These are phyloP conservation scores for Pistacia integerrima DNA, from an alignment of 345 rosid genomes.

Conservation along the genomic window DNA sequence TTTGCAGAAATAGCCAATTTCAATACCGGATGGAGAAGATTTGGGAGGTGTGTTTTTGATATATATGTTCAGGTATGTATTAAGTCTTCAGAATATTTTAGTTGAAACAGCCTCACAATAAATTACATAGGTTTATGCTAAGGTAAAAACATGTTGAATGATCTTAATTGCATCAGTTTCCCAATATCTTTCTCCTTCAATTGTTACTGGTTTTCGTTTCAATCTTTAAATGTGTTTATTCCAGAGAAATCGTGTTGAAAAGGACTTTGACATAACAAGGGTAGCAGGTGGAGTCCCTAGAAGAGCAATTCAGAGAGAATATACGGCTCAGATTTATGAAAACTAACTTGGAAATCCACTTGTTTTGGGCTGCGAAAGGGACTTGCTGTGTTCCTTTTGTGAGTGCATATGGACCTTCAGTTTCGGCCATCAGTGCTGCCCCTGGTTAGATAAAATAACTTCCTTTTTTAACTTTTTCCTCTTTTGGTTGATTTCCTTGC, in stretches of 20 bases:
- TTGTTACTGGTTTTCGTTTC: not conserved
- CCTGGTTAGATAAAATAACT: slow-evolving; percentile 38
- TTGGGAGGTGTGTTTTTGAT: slow-evolving; percentile 54
- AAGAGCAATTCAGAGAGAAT: slow-evolving; percentile 28
- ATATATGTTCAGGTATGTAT: slow-evolving; percentile 50
- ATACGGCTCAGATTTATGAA: slow-evolving; percentile 29
- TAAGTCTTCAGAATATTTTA: not conserved
- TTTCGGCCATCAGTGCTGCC: slow-evolving; percentile 63
- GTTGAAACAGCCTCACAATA: no score
- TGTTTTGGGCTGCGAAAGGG: slow-evolving; percentile 55
- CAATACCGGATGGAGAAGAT: slow-evolving; percentile 39
- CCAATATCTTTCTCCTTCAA: not conserved
- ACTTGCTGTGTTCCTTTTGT: slow-evolving; percentile 36
- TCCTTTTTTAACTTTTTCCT: no score
- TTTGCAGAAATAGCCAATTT: slow-evolving; percentile 37
- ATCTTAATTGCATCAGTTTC: not conserved
- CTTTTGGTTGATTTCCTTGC: no score
- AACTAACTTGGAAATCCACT: slow-evolving; percentile 43
- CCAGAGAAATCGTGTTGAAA: slow-evolving; percentile 49
- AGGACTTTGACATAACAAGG: slow-evolving; percentile 52
- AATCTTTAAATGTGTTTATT: slow-evolving; percentile 11
- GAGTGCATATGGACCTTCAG: slow-evolving; percentile 40
- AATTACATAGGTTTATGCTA: no score
- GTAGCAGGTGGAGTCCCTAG: slow-evolving; percentile 36
- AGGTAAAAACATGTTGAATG: not conserved